phyloP scores from a whole-genome alignment of 257 asterid genomes.

The Dorcoceras hygrometricum region DNA sequence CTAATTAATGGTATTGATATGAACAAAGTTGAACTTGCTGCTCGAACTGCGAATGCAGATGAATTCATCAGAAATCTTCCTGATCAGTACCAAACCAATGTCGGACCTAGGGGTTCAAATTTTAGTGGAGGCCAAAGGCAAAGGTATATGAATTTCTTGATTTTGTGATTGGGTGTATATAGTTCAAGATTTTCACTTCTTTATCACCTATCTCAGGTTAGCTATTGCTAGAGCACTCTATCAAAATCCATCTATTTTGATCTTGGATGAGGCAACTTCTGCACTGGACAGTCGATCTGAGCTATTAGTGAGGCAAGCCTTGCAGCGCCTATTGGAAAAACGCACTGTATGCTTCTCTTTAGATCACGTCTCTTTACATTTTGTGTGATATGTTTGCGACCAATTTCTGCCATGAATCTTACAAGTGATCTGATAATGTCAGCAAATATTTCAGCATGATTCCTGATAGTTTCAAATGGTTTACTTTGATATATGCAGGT shows the following conservation, averaged over 20 bases:
- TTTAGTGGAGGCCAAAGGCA: slow-evolving; percentile 96
- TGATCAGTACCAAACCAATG: slow-evolving; percentile 54
- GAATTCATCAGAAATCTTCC: slow-evolving; percentile 73
- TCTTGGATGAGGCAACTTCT: slow-evolving; percentile 95
- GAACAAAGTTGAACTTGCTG: slow-evolving; percentile 71
- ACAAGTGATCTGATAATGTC: neutral
- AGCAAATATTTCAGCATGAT: too few species aligned
- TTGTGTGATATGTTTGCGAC: neutral
- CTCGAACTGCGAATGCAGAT: slow-evolving; percentile 83
- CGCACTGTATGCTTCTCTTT: slow-evolving; percentile 62
- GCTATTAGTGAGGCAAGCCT: slow-evolving; percentile 77
- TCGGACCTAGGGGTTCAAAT: slow-evolving; percentile 89
- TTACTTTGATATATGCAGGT: slow-evolving; percentile 46
- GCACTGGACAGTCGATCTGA: slow-evolving; percentile 89
- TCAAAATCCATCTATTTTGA: slow-evolving; percentile 87
- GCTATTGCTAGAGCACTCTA: slow-evolving; percentile 90
- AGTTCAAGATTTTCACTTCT: neutral
- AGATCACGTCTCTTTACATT: neutral
- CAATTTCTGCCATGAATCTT: neutral
- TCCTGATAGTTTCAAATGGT: neutral
- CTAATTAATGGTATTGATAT: slow-evolving; percentile 62
- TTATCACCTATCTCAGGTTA: slow-evolving; percentile 45
- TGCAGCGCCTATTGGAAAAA: slow-evolving; percentile 70
- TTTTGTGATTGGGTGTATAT: neutral
- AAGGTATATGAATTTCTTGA: slow-evolving; percentile 39